Evolutionary conservation across 371 early-diverging fungal species (phyloP).

Genomic region (Mortierella sp.): DNA sequence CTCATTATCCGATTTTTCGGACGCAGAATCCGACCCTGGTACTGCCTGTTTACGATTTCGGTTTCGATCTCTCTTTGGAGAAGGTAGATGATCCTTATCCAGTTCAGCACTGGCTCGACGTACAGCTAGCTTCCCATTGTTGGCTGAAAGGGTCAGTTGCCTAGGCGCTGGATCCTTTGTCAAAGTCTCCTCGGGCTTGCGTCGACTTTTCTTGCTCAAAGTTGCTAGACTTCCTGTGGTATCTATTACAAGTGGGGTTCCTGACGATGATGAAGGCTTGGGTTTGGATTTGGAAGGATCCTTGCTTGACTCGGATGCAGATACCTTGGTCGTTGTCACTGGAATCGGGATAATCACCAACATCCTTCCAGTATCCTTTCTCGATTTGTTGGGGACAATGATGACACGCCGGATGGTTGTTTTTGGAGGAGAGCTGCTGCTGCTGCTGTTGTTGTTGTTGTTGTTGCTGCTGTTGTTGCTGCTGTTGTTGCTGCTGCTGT

Average conservation of each 20-base stretch:
- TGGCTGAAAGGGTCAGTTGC: neutral
- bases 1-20: neutral
- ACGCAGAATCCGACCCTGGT: neutral
- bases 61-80: conserved; percentile 17
- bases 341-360: conserved; percentile 50
- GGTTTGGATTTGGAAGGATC: neutral
- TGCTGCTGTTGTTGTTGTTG: neutral
- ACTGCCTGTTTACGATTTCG: conserved; percentile 14
- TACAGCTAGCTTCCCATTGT: conserved; percentile 2
- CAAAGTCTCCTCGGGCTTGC: too few relatives aligned
- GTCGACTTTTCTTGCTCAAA: too few relatives aligned
- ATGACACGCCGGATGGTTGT: neutral
- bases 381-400: conserved; percentile 19
- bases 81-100: too few relatives aligned
- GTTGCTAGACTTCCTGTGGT: too few relatives aligned
- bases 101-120: conserved; percentile 7
- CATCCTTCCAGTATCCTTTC: conserved; percentile 22
- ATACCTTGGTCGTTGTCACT: neutral
- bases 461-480: neutral
- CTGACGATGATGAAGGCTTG: conserved; percentile 3
- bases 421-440: neutral
- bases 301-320: neutral
- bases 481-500: conserved; percentile 5
- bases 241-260: too few relatives aligned
- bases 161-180: conserved; percentile 13